Evolutionary conservation across 2,329 filamentous ascomycete species (phyloP).

Genomic region (Fusarium sp.): DNA sequence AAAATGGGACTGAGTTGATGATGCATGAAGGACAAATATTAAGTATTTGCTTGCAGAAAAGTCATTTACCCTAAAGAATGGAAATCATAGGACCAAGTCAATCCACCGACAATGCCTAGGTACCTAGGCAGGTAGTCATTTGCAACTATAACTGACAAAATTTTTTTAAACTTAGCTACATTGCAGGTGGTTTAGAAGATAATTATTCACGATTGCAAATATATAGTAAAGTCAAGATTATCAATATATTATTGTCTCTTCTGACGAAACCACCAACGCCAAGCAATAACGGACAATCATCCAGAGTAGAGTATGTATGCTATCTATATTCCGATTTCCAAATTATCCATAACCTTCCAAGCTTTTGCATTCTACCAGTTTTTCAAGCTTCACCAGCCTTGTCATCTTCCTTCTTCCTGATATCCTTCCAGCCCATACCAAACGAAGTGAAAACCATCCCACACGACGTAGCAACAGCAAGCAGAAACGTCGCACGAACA

Average conservation of each 20-base stretch:
- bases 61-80: slow-evolving; percentile 29
- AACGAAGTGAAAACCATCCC: slow-evolving; percentile 54
- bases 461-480: slow-evolving; percentile 50
- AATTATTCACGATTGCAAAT: background rate
- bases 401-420: slow-evolving; percentile 54
- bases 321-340: background rate
- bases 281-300: too few species aligned
- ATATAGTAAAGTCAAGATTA: background rate
- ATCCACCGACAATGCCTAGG: too few species aligned
- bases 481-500: slow-evolving; percentile 50
- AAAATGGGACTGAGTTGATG: slow-evolving; percentile 1
- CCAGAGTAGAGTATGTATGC: too few species aligned
- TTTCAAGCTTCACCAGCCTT: slow-evolving; percentile 36
- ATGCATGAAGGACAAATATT: slow-evolving; percentile 21
- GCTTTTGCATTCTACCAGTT: too few species aligned
- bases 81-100: background rate
- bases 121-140: too few species aligned
- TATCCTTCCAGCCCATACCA: slow-evolving; percentile 62
- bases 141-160: too few species aligned
- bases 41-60: background rate
- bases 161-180: background rate
- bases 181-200: too few species aligned
- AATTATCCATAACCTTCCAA: rapidly evolving
- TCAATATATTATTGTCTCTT: background rate
- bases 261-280: background rate